Conservation (phyloP, 2,329 filamentous ascomycete species). For the Neonectria hederae region DNA sequence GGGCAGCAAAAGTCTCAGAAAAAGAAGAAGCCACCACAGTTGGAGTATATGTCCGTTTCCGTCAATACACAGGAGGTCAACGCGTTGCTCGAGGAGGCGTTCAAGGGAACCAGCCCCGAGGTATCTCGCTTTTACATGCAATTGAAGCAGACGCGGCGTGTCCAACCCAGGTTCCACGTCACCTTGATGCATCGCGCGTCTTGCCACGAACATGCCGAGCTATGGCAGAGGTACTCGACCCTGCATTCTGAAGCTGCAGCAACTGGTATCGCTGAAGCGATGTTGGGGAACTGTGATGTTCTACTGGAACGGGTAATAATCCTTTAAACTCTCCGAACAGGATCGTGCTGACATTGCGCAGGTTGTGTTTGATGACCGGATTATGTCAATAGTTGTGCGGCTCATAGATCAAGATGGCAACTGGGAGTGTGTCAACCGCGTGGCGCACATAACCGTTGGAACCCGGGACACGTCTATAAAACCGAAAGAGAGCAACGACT, state of each 20-base stretch:
- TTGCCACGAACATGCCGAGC: constrained; percentile 66
- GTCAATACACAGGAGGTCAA: constrained; percentile 55
- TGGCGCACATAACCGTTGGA: constrained; percentile 90
- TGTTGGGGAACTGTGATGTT: constrained; percentile 71
- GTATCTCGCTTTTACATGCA: constrained; percentile 72
- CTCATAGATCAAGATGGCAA: constrained; percentile 65
- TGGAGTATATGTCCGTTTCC: constrained; percentile 67
- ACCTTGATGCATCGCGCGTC: constrained; percentile 87
- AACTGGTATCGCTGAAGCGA: constrained; percentile 40
- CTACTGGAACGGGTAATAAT: constrained; percentile 66
- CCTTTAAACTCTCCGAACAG: not conserved
- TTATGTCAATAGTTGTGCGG: constrained; percentile 92
- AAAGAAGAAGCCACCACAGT: constrained; percentile 53
- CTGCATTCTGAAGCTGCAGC: constrained; percentile 61
- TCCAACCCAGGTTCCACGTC: constrained; percentile 91
- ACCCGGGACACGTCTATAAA: constrained; percentile 80
- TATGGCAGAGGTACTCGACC: constrained; percentile 80
- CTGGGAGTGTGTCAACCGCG: constrained; percentile 78
- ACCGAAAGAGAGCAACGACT: constrained; percentile 91
- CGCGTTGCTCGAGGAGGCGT: constrained; percentile 73
- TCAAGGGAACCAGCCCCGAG: constrained; percentile 63
- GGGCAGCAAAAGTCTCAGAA: constrained; percentile 44
- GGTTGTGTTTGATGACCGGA: constrained; percentile 83
- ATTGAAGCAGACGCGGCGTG: constrained; percentile 75
- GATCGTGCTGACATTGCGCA: constrained; percentile 46